A percentile compares a stretch with the other conserved stretches of the same genome.
Evolutionary conservation across 495 filamentous ascomycete species (phyloP).

Genomic region (Neurospora sublineolata): DNA sequence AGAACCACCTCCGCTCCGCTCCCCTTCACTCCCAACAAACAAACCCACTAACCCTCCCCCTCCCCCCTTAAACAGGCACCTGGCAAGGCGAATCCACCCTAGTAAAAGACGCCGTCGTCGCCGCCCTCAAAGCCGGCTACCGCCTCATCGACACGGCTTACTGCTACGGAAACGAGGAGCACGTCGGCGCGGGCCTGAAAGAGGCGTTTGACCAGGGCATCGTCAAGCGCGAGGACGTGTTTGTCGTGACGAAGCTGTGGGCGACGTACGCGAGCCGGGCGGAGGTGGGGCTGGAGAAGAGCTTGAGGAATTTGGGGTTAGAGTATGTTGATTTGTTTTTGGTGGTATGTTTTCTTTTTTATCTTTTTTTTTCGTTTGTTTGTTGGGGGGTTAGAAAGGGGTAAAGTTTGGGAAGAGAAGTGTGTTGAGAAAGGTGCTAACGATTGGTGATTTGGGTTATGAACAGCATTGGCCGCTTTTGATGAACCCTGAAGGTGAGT

Average conservation of each 20-base stretch:
- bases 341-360: slow-evolving; percentile 17
- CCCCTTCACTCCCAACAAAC: background rate
- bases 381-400: background rate
- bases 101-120: slow-evolving; percentile 40
- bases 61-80: slow-evolving; percentile 38
- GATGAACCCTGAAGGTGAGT: slow-evolving; percentile 61
- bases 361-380: no score
- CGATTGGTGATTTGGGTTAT: slow-evolving; percentile 17
- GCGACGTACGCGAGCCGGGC: slow-evolving; percentile 61
- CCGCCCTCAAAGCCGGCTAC: slow-evolving; percentile 53
- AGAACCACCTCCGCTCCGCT: background rate
- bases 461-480: slow-evolving; percentile 64
- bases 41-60: background rate
- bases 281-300: slow-evolving; percentile 56
- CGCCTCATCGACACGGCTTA: slow-evolving; percentile 49
- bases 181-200: slow-evolving; percentile 43
- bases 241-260: slow-evolving; percentile 79
- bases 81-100: slow-evolving; percentile 63
- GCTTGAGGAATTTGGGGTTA: slow-evolving; percentile 57
- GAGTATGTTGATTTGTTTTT: slow-evolving; percentile 78
- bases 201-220: slow-evolving; percentile 56
- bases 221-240: slow-evolving; percentile 65
- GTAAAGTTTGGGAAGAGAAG: background rate
- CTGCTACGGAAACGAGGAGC: slow-evolving; percentile 50
- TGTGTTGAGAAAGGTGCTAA: background rate